Evolutionary conservation across 805 yeast genomes (phyloP).

Genomic region (Saturnispora hagleri): DNA sequence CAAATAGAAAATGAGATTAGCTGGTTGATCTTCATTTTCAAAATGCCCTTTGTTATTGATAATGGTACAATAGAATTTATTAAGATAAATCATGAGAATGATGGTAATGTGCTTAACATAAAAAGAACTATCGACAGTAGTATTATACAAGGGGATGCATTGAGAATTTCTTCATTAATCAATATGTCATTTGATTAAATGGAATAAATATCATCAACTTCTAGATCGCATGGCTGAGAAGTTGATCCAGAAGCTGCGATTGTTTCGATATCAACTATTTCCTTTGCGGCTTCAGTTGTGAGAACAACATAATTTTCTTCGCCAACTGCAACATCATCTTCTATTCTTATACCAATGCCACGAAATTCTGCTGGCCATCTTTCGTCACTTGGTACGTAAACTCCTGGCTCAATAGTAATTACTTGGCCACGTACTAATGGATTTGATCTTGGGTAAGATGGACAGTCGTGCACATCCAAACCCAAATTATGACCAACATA

Average conservation of each 20-base stretch:
- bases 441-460: slow-evolving; percentile 48
- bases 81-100: not conserved
- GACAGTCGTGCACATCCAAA: slow-evolving; percentile 80
- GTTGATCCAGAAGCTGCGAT: slow-evolving; percentile 54
- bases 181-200: slow-evolving; percentile 10
- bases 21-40: slow-evolving; percentile 17
- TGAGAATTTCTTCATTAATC: not conserved
- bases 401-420: slow-evolving; percentile 91
- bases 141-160: slow-evolving; percentile 9
- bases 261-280: slow-evolving; percentile 69
- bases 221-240: slow-evolving; percentile 32
- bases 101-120: not conserved
- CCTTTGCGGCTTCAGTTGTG: slow-evolving; percentile 81
- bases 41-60: slow-evolving; percentile 22
- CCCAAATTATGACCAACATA: slow-evolving; percentile 95
- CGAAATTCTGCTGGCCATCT: slow-evolving; percentile 73
- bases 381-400: slow-evolving; percentile 70
- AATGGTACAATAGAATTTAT: slow-evolving; percentile 11
- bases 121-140: slow-evolving; percentile 10
- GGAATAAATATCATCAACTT: slow-evolving; percentile 27
- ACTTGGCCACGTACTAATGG: slow-evolving; percentile 64
- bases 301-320: slow-evolving; percentile 43
- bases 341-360: slow-evolving; percentile 89
- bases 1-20: slow-evolving; percentile 14
- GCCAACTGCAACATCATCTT: slow-evolving; percentile 86